These are phyloP conservation scores for Yarrowia sp. DNA, from an alignment of 805 yeast species.

Conservation along the genomic window DNA sequence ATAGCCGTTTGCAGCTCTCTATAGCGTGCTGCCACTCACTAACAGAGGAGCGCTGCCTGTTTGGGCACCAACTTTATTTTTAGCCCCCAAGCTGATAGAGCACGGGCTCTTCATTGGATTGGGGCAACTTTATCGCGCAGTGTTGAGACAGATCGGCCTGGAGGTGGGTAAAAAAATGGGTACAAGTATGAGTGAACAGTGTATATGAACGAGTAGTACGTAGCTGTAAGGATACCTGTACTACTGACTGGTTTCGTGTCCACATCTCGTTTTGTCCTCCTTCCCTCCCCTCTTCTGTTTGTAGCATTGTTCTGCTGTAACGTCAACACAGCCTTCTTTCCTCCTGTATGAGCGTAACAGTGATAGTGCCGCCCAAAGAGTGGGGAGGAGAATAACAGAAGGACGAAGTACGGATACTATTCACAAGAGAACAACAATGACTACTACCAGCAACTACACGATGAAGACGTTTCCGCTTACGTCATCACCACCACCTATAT, in stretches of 20 bases:
- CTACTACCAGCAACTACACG: too few species aligned
- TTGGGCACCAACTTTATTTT: conserved; percentile 8
- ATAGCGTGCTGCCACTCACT: too few species aligned
- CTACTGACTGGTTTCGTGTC: too few species aligned
- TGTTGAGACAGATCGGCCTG: conserved; percentile 24
- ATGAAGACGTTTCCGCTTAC: too few species aligned
- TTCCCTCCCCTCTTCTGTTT: background rate
- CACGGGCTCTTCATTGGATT: background rate
- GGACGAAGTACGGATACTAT: too few species aligned
- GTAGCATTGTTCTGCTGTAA: conserved; percentile 19
- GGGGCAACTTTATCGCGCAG: conserved; percentile 21
- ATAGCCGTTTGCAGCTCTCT: too few species aligned
- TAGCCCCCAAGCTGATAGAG: conserved; percentile 11
- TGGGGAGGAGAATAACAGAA: background rate
- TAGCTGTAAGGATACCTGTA: too few species aligned
- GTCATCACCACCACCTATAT: too few species aligned
- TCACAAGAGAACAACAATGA: too few species aligned
- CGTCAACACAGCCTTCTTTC: conserved; percentile 26
- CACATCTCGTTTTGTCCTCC: too few species aligned
- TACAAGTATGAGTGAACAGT: too few species aligned
- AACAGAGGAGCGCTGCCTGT: background rate
- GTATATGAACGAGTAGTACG: too few species aligned
- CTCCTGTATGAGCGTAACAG: conserved; percentile 4
- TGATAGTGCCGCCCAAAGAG: conserved; percentile 24
- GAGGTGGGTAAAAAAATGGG: background rate